A percentile compares a stretch with the other conserved stretches of the same genome.
Conservation (phyloP, 2,329 filamentous ascomycete genomes). For the Aspergillus intermedius region DNA sequence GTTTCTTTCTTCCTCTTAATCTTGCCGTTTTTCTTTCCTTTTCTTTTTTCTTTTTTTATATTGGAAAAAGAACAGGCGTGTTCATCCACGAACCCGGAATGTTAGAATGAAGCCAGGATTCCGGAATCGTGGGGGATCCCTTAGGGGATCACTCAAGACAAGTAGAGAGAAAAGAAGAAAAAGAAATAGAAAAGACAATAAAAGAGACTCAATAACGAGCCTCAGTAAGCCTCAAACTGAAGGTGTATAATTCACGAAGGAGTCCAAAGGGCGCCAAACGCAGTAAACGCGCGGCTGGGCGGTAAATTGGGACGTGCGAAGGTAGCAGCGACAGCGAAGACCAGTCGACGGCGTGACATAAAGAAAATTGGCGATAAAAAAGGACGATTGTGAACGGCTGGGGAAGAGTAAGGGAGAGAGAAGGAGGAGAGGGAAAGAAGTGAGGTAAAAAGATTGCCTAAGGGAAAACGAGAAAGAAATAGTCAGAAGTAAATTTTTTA, state of each 20-base stretch:
- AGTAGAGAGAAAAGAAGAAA: too few relatives aligned
- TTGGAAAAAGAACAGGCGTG: not conserved
- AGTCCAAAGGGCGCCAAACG: slow-evolving; percentile 12
- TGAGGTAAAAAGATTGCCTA: slow-evolving; percentile 40
- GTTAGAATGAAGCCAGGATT: too few relatives aligned
- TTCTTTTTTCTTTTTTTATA: not conserved
- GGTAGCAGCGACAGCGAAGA: not conserved
- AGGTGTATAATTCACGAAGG: not conserved
- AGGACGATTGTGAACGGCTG: slow-evolving; percentile 4
- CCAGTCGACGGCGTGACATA: slow-evolving; percentile 29
- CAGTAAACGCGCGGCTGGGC: slow-evolving; percentile 36
- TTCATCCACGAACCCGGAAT: slow-evolving; percentile 3
- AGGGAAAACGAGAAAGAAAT: slow-evolving; percentile 21
- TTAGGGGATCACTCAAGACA: too few relatives aligned
- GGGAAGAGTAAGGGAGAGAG: slow-evolving; percentile 15
- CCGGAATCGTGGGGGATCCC: too few relatives aligned
- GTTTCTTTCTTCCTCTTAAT: not conserved
- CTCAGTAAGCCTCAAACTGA: not conserved
- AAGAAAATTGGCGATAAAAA: slow-evolving; percentile 31
- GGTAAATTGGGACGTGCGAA: slow-evolving; percentile 36
- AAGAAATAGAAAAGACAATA: slow-evolving; percentile 7
- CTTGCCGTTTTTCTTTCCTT: not conserved
- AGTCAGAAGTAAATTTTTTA: not conserved
- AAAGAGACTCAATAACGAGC: not conserved
- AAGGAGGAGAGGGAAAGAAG: slow-evolving; percentile 18